A percentile compares a stretch with the other conserved stretches of the same genome.
phyloP scores from a whole-genome alignment of 2,329 filamentous ascomycete species.

The Akanthomyces muscarius region DNA sequence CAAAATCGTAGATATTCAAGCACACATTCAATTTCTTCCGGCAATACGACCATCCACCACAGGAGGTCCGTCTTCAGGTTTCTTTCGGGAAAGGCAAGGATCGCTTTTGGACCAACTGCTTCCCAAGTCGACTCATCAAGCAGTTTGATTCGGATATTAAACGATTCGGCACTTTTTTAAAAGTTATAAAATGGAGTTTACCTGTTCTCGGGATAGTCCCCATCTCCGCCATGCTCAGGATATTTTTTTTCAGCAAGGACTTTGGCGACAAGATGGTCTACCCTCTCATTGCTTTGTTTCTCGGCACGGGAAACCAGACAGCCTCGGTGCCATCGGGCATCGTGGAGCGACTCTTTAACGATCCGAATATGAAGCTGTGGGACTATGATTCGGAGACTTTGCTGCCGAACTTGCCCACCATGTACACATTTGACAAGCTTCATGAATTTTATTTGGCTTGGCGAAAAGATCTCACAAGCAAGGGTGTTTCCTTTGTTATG shows the following conservation, averaged over 20 bases:
- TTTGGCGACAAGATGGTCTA: conserved; percentile 69
- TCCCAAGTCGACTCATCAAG: conserved; percentile 54
- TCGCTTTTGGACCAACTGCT: conserved; percentile 63
- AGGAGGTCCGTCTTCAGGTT: conserved; percentile 58
- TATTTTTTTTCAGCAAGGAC: conserved; percentile 65
- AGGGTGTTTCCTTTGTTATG: conserved; percentile 53
- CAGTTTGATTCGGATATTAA: conserved; percentile 53
- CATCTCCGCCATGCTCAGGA: conserved; percentile 60
- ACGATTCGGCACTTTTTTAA: conserved; percentile 53
- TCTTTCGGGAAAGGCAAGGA: conserved; percentile 57
- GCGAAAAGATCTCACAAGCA: conserved; percentile 48
- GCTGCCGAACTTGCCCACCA: conserved; percentile 56
- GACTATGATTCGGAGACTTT: conserved; percentile 53
- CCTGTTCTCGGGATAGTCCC: conserved; percentile 56
- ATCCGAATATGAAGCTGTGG: conserved; percentile 58
- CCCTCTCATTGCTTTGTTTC: conserved; percentile 68
- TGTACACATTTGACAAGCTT: conserved; percentile 64
- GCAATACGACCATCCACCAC: conserved; percentile 50
- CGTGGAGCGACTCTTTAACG: conserved; percentile 56
- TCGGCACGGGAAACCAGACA: conserved; percentile 72
- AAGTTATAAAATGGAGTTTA: conserved; percentile 56
- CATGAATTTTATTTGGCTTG: conserved; percentile 58
- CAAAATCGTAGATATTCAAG: conserved; percentile 54
- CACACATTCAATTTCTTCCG: conserved; percentile 64
- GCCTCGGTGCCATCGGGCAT: conserved; percentile 67